Base-by-base conservation (phyloP, 768 basidiomycete species). In the Termitomyces sp. region DNA sequence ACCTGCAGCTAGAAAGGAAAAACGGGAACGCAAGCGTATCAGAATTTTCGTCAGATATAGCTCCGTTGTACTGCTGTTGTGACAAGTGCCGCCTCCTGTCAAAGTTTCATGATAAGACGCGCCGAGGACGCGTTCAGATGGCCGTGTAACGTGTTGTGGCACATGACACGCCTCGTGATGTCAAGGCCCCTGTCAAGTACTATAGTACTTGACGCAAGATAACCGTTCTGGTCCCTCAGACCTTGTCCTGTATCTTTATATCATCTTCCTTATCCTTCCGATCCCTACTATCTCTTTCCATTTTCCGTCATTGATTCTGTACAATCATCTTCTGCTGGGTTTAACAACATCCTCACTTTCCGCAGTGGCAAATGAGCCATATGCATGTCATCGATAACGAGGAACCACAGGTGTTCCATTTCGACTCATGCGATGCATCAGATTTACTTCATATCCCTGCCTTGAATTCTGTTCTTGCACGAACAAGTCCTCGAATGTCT, bases 341-440 rank as follows among this genome's bases (percentile, higher is more conserved):
- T 36, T 43, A 23, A 20, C 47, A 15, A 42, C 45, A 32, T n/a
- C 31, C 33, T 45, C 49, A 48, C 52, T 40, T 48, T 31, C 41
- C 48, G 35, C 42, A 45, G 35, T 53, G 59, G 54, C 53, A 54
- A 58, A 65, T 67, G 66, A 65, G 64, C 66, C 70, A 70, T 71
- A 61, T 66, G 61, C 67, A 76, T 78, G 72, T 66, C 64, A 74
- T 73, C 78, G 80, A 84, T 81, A 79, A 78, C 75, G 74, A 78
- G 51, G 75, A 76, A 59, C 54, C 36, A 18, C 63, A 73, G 42
- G 60, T 84, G 64, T 80, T 81, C 64, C 72, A 75, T 52, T 80
- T 81, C 62, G 80, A 80, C 63, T 65, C 75, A 50, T 76, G 70
- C 71, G 77, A 82, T 61, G 62, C 52, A 27, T 39, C 62, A 41